Conservation (phyloP, 768 basidiomycete genomes). For the Trametes villosa region DNA sequence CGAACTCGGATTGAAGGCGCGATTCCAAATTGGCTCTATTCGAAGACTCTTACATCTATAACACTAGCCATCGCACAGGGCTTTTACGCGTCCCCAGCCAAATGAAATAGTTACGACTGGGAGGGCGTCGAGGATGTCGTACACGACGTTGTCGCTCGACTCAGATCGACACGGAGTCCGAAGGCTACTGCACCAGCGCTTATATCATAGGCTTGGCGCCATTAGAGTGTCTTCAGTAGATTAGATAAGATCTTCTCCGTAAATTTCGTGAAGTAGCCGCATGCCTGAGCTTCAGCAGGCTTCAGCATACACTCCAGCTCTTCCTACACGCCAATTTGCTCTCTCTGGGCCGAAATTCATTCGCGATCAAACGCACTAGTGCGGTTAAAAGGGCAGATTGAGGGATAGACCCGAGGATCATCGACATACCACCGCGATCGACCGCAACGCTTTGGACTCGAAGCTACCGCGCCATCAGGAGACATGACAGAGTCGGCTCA, state of each 20-base stretch:
- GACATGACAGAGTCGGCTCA: constrained; percentile 54
- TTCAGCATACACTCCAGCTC: background rate
- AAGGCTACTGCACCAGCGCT: too few species aligned
- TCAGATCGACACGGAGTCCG: too few species aligned
- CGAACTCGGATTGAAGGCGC: too few species aligned
- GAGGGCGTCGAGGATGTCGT: too few species aligned
- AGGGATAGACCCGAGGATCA: background rate
- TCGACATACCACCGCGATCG: background rate
- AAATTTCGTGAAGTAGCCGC: constrained; percentile 9
- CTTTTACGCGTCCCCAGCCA: too few species aligned
- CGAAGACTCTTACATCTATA: too few species aligned
- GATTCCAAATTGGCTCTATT: too few species aligned
- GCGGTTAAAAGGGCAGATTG: background rate
- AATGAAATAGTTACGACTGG: too few species aligned
- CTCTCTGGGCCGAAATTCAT: too few species aligned
- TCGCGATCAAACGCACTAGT: background rate
- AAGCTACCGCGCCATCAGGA: background rate
- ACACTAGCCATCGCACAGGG: too few species aligned
- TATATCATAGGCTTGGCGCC: too few species aligned
- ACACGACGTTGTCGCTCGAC: too few species aligned
- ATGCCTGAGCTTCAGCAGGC: background rate
- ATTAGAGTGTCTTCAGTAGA: background rate
- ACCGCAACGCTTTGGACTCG: background rate
- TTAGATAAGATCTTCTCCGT: constrained; percentile 14
- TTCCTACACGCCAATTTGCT: background rate